Evolutionary conservation across 441 rosid genomes (phyloP), one percentile per base, ranked within the genome.

Genomic region (Metrosideros polymorpha): DNA sequence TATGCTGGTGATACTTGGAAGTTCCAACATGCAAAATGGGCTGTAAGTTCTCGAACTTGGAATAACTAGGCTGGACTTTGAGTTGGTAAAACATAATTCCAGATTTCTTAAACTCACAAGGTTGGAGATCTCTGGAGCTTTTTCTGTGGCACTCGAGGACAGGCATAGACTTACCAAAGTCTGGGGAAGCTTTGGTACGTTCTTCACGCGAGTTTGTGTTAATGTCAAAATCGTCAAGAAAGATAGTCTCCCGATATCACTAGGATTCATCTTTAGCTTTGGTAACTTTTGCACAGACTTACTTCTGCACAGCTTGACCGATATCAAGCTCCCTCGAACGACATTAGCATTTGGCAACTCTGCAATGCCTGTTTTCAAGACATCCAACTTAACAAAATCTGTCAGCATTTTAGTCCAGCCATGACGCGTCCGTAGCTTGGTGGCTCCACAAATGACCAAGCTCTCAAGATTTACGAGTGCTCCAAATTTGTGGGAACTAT

Each of bases 401-500:
- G 9, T 24, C 59, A 55, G 13, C 57, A 9, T 24, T 54, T n/a
- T n/a, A 54, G 9, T 54, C 12, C 12, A 54, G 57, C 24, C 10
- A 1, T 12, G 12, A 54, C 24, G n/a, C 9, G 3, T 30, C 12
- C 0, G 29, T 14, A 29, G 56, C 25, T 24, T 9, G 27, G 10
- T 1, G n/a, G n/a, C 57, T 54, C n/a, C 6, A 24, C 1, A 6
- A 54, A 54, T 24, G n/a, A 25, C 57, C 13, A 54, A 4, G n/a
- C 13, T 12, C 13, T 54, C n/a, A 27, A 54, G 6, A 55, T 54
- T 54, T 24, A 0, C 10, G 9, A 9, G 13, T 9, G 59, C 59
- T 24, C 13, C 14, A 3, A 55, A n/a, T n/a, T n/a, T n/a, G n/a
- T 0, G 0, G 14, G 7, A 4, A 18, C 3, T 3, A 22, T 7